Evolutionary conservation across 2,329 filamentous ascomycete genomes (phyloP).

Genomic region (Fusarium penzigii): DNA sequence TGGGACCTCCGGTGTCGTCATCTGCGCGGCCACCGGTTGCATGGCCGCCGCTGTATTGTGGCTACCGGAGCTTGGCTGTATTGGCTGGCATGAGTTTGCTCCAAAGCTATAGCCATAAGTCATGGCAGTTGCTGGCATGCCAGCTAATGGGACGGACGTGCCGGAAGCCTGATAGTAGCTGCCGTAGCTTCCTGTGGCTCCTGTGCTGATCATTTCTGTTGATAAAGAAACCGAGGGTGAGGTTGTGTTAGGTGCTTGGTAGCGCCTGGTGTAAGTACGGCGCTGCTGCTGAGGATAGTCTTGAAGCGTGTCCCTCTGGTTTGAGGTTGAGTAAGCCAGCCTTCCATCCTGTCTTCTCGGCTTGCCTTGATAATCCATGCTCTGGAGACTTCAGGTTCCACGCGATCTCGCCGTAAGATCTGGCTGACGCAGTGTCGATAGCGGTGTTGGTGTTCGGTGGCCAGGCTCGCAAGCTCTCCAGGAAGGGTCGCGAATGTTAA

Average conservation of each 20-base stretch:
- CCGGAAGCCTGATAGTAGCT: slow-evolving; percentile 60
- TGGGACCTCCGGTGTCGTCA: slow-evolving; percentile 52
- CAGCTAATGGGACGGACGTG: slow-evolving; percentile 52
- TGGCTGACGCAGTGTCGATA: slow-evolving; percentile 64
- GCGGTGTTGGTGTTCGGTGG: slow-evolving; percentile 23
- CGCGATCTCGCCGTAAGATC: slow-evolving; percentile 59
- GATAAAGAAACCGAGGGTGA: slow-evolving; percentile 47
- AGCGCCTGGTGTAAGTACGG: slow-evolving; percentile 45
- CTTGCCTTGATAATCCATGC: slow-evolving; percentile 79
- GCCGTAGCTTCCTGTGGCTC: slow-evolving; percentile 57
- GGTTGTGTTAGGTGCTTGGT: slow-evolving; percentile 51
- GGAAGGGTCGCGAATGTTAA: no score
- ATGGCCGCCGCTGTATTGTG: slow-evolving; percentile 64
- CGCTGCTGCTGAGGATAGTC: slow-evolving; percentile 51
- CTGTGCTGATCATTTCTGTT: slow-evolving; percentile 51
- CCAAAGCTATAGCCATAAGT: slow-evolving; percentile 67
- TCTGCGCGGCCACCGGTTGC: slow-evolving; percentile 76
- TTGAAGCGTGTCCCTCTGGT: slow-evolving; percentile 53
- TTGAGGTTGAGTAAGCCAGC: slow-evolving; percentile 62
- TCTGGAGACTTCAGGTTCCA: slow-evolving; percentile 54
- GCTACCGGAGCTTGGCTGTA: slow-evolving; percentile 52
- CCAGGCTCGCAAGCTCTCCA: slow-evolving; percentile 26
- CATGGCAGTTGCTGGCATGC: slow-evolving; percentile 57
- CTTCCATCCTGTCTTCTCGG: slow-evolving; percentile 75
- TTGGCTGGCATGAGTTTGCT: slow-evolving; percentile 59